These are phyloP conservation scores for Syncephalastrum sp. DNA, from an alignment of 371 early-diverging fungal species.

Conservation along the genomic window DNA sequence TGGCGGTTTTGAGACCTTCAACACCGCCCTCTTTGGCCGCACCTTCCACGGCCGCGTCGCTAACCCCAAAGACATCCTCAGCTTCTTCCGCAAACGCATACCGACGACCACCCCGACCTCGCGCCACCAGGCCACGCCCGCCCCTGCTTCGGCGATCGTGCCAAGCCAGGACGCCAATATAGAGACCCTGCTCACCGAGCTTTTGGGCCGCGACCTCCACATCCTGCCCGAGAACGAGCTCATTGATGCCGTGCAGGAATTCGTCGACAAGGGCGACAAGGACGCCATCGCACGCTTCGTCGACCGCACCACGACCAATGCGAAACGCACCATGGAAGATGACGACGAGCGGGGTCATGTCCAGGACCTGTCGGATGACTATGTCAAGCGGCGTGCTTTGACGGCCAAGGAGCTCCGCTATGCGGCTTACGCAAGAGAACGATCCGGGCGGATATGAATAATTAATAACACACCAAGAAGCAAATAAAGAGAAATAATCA, in stretches of 20 bases:
- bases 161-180: conserved; percentile 75
- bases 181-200: conserved; percentile 76
- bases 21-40: conserved; percentile 84
- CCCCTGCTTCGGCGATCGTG: conserved; percentile 11
- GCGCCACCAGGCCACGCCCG: neutral
- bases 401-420: conserved; percentile 14
- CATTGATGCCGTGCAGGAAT: conserved; percentile 71
- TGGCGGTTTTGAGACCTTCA: conserved; percentile 79
- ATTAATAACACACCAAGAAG: too few relatives aligned
- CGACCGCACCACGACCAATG: conserved; percentile 19
- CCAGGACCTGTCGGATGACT: conserved; percentile 20
- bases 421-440: conserved; percentile 17
- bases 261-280: conserved; percentile 90
- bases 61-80: conserved; percentile 93
- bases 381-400: conserved; percentile 16
- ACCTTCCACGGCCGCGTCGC: conserved; percentile 84
- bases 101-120: neutral
- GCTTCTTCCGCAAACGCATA: conserved; percentile 49
- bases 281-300: conserved; percentile 69
- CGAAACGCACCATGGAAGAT: conserved; percentile 10
- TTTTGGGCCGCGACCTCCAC: conserved; percentile 64
- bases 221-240: conserved; percentile 81
- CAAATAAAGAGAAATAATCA: neutral
- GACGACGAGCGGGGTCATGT: conserved; percentile 2
- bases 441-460: conserved; percentile 1